Percentiles rank a stretch among this genome's conserved stretches.
These are phyloP conservation scores for Cupressus sempervirens DNA, from an alignment of 75 land plant genomes.

Conservation along the genomic window DNA sequence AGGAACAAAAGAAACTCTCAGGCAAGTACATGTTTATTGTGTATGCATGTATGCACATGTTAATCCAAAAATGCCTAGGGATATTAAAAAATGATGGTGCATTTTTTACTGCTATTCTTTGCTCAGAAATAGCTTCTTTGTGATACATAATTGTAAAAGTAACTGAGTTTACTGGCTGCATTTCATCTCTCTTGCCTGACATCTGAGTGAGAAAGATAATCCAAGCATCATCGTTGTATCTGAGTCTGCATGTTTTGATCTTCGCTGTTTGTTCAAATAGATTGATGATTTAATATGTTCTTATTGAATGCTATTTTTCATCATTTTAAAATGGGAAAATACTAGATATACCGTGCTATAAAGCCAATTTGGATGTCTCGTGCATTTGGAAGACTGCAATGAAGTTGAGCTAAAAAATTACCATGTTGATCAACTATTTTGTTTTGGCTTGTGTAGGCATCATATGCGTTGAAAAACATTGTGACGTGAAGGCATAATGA, in stretches of 20 bases:
- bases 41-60: not conserved
- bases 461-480: slow-evolving; percentile 1
- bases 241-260: not conserved
- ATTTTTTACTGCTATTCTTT: not conserved
- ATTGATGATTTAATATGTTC: not conserved
- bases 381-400: not conserved
- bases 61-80: not conserved
- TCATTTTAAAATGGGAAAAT: not conserved
- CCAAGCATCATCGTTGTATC: not conserved
- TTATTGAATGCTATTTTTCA: not conserved
- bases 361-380: not conserved
- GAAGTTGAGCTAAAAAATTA: not conserved
- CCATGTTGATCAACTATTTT: not conserved
- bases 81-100: not conserved
- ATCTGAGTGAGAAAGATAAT: not conserved
- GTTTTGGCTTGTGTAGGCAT: slow-evolving; percentile 8
- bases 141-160: not conserved
- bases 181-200: not conserved
- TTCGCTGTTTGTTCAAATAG: not conserved
- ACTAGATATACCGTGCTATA: not conserved
- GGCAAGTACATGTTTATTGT: slow-evolving; percentile 26
- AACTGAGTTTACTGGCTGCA: not conserved
- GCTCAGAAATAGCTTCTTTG: not conserved
- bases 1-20: slow-evolving; percentile 89
- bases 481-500: not conserved